Conservation (phyloP, 2,329 filamentous ascomycete genomes). For the Dactylellina sp. region DNA sequence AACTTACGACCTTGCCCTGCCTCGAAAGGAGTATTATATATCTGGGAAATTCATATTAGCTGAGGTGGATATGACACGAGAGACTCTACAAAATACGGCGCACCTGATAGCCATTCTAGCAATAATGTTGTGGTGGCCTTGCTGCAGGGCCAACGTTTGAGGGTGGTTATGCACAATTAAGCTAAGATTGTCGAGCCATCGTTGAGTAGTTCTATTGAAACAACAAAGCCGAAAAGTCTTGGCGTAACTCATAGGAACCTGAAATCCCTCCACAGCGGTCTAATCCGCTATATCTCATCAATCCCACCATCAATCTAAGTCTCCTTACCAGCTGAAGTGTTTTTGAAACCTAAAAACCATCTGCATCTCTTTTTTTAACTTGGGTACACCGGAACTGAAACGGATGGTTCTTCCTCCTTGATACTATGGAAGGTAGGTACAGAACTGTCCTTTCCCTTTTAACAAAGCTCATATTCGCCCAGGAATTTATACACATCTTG, state of each 20-base stretch:
- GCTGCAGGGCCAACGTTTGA: no score
- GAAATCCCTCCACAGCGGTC: neutral
- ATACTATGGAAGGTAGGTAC: conserved; percentile 11
- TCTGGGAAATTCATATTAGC: conserved; percentile 67
- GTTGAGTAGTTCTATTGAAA: no score
- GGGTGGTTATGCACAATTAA: no score
- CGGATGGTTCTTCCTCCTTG: neutral
- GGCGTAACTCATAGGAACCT: neutral
- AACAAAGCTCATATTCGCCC: conserved; percentile 54
- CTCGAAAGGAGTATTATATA: conserved; percentile 97
- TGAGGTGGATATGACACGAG: neutral
- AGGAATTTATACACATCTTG: conserved; percentile 60
- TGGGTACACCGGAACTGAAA: neutral
- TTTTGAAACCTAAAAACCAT: no score
- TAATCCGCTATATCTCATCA: neutral
- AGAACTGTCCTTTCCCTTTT: neutral
- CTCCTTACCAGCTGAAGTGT: no score
- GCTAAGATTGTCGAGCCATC: no score
- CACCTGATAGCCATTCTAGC: conserved; percentile 47
- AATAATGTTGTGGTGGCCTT: neutral
- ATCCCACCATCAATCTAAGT: neutral
- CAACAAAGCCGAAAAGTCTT: neutral
- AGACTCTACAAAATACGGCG: neutral
- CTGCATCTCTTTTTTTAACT: no score
- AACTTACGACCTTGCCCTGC: conserved; percentile 96